Base-by-base conservation (phyloP, 208 protist species). In the Leptomonas pyrrhocoris region DNA sequence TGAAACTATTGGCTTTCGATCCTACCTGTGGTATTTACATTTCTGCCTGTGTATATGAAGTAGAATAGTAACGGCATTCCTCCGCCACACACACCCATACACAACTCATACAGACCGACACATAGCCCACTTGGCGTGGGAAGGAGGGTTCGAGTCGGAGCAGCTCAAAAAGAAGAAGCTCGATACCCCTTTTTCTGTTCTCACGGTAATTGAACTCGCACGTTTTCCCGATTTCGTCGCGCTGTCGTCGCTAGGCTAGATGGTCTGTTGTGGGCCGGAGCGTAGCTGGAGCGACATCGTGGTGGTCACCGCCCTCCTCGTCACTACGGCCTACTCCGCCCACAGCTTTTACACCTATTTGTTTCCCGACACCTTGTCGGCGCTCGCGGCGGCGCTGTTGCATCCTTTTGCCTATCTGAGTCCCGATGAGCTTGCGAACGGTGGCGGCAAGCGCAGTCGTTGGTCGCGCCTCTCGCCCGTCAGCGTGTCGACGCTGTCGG, bases 341-440 rank as follows among this genome's bases (percentile, higher is more conserved):
- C 76, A 86, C 51, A 89, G 83, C 50, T 94, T 91, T 68, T 96
- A 90, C 60, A 61, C 63, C 2, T 96, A 92, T 53, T 48, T 96
- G 0, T 96, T 96, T 61, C 87, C 88, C 31, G 65, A 85, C 46
- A 84, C 80, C 7, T 60, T 94, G 12, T 53, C 78, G 30, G 78
- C 58, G 25, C 36, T 85, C 7, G 75, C 53, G 5, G 46, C 56
- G 0, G 43, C 68, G 11, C 18, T 88, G 27, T 21, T 80, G 18
- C 64, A 70, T 11, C 60, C 74, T 2, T 75, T 85, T 43, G n/a
- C 28, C 19, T 21, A 65, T 28, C 42, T 80, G 8, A 71, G 42
- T 40, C 43, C 54, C 8, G 67, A 77, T 25, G 73, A 75, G 9
- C 18, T 78, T 3, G 21, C 55, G 13, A 21, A 27, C 40, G 36